Evolutionary conservation across 495 filamentous ascomycete species (phyloP), one percentile per base, ranked within the genome.

Genomic region (Bryoglossum gracile): DNA sequence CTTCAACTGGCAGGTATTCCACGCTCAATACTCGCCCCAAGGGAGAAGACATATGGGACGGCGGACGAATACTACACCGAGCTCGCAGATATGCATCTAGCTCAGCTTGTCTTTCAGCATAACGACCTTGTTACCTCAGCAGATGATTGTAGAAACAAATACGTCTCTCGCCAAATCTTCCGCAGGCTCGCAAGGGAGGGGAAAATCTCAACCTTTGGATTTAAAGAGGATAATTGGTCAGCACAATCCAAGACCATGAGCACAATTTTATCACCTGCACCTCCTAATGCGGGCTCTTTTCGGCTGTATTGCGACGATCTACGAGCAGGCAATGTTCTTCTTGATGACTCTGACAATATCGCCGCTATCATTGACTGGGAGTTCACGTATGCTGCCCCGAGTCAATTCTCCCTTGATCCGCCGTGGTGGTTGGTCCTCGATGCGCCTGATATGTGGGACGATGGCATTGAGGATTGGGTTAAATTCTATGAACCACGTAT

Each of bases 401-500:
- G 59, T 11, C 60, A 70, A 43, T 71, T 74, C 51, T 49, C 55
- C 22, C 55, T 61, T 28, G 62, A 63, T 44, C 62, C 65, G n/a
- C 65, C 68, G 1, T 70, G 66, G 68, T 74, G 70, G 68, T 61
- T 71, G 13, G 57, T 72, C 5, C 44, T 72, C 4, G 50, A 64
- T 11, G 16, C 18, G 13, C 65, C 67, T 0, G 69, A 71, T 16
- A 49, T 47, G 9, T 72, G 65, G 68, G 35, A 48, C n/a, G 16
- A 22, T 22, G 65, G 64, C 25, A 55, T 70, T 13, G 45, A 60
- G 0, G 52, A 37, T 14, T 67, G 57, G 50, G 58, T 42, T 26
- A 55, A 52, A 19, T 26, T 23, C 0, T 67, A 60, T 46, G 57
- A 57, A 6, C 10, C 18, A 9, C 56, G 54, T 10, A 43, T 64